Evolutionary conservation across 345 rosid genomes (phyloP), one percentile per base, ranked within the genome.

Genomic region (Gossypium mustelinum): DNA sequence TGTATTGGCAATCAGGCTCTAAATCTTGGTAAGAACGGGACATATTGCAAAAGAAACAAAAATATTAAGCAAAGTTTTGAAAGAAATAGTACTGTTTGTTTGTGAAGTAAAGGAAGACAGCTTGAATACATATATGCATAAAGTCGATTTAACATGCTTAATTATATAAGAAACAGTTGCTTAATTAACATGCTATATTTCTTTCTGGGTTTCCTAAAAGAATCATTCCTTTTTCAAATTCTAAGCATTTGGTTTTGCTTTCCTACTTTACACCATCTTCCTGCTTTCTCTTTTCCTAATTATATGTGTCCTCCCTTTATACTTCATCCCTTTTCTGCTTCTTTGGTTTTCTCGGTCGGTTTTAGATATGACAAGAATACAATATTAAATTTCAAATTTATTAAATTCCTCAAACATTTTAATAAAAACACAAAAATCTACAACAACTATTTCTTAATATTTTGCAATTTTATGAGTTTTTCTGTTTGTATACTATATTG

Each of bases 1-100:
- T 60, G 86, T 90, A 85, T 56, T 80, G 80, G 81, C 86, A 87
- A 24, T 69, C 79, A 41, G 94, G 92, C 74, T 87, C 89, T 39
- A 85, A 81, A 54, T 88, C 87, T 25, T 80, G 86, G 61, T 71
- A 75, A 55, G 78, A 67, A 18, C 44, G 68, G 16, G 27, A 24
- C 63, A 59, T 59, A 1, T 34, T 34, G 41, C 41, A 34, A 5
- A 34, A 34, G 41, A 34, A 6, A 34, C 39, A 34, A 34, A 34
- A 34, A 34, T 4, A 34, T 34, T 34, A 34, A 5, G 41, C 7
- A 5, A 34, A 34, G 41, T 34, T 34, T 34, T 34, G 60, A 18
- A n/a, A 65, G 51, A 65, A 65, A 65, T 43, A n/a, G 9, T 12
- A 45, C 55, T 47, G 13, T 48, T 24, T 48, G 18, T 47, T 68